phyloP scores from a whole-genome alignment of 371 early-diverging fungal species.

The Mucor irregularis region DNA sequence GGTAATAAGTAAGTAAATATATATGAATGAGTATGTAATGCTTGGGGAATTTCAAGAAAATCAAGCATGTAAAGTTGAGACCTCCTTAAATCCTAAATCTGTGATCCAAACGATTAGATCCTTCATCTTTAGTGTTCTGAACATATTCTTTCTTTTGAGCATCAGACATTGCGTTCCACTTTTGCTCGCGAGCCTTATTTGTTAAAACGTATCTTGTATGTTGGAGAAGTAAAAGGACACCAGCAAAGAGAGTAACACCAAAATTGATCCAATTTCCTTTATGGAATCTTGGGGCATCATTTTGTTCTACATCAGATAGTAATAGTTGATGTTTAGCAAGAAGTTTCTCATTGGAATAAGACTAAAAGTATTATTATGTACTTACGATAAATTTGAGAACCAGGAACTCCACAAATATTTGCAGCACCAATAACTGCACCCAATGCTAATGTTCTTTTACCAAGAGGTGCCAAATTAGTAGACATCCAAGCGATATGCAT shows the following conservation, averaged over 20 bases:
- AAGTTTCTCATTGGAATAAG: neutral
- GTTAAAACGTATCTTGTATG: slow-evolving; percentile 30
- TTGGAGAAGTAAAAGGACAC: slow-evolving; percentile 18
- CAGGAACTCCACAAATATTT: slow-evolving; percentile 45
- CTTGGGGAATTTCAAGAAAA: too few relatives aligned
- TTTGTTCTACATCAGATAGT: slow-evolving; percentile 8
- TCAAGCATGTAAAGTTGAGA: too few relatives aligned
- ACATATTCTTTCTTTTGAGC: slow-evolving; percentile 28
- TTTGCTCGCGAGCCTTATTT: slow-evolving; percentile 30
- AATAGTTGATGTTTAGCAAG: neutral
- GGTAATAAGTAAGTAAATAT: too few relatives aligned
- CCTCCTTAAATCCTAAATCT: slow-evolving; percentile 35
- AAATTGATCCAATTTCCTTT: slow-evolving; percentile 44
- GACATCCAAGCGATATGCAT: slow-evolving; percentile 58
- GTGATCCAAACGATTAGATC: slow-evolving; percentile 39
- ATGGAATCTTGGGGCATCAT: slow-evolving; percentile 43
- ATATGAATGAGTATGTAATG: too few relatives aligned
- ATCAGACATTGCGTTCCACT: slow-evolving; percentile 34
- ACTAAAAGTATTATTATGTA: neutral
- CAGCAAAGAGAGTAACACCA: slow-evolving; percentile 1
- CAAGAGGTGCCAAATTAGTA: slow-evolving; percentile 47
- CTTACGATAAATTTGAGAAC: slow-evolving; percentile 40
- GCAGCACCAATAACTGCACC: slow-evolving; percentile 47
- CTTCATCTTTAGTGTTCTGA: slow-evolving; percentile 29
- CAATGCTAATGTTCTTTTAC: slow-evolving; percentile 48